Conservation (phyloP, 2,329 filamentous ascomycete species). For the Fusarium ambrosium region DNA sequence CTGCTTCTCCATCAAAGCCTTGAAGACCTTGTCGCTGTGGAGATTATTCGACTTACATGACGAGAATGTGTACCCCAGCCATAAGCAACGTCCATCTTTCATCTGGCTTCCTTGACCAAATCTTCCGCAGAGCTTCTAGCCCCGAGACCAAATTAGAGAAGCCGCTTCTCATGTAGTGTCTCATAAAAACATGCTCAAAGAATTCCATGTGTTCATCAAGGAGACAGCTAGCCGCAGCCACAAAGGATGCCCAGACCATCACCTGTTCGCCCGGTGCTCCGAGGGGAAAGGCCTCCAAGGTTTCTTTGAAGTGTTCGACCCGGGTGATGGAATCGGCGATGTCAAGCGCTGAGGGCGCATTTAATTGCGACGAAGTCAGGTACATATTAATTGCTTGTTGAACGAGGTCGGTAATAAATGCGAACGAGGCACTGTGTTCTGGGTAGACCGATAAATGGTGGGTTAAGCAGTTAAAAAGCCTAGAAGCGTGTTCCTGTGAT, state of each 20-base stretch:
- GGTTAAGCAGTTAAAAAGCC: conserved; percentile 13
- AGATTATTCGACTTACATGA: conserved; percentile 20
- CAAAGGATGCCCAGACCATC: conserved; percentile 36
- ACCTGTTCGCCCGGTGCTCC: conserved; percentile 30
- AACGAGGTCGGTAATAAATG: conserved; percentile 83
- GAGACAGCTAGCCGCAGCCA: conserved; percentile 31
- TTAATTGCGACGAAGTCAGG: conserved; percentile 59
- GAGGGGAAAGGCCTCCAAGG: conserved; percentile 25
- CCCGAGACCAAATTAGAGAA: conserved; percentile 31
- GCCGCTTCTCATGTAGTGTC: conserved; percentile 20
- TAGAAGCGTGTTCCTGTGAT: conserved; percentile 9
- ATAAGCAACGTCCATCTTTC: conserved; percentile 32
- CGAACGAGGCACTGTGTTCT: conserved; percentile 80
- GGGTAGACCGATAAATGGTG: conserved; percentile 71
- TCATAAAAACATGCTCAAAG: conserved; percentile 23
- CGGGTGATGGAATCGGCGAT: conserved; percentile 14
- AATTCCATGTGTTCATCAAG: conserved; percentile 32
- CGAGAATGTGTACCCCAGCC: conserved; percentile 19
- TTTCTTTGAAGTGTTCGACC: conserved; percentile 33
- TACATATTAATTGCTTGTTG: conserved; percentile 87
- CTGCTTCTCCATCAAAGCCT: no score
- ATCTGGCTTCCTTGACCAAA: conserved; percentile 19
- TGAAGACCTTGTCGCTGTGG: no score
- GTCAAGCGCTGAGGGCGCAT: not conserved
- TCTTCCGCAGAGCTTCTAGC: conserved; percentile 17